Base-by-base conservation (phyloP, 495 filamentous ascomycete species). In the Gamarada debralockiae region DNA sequence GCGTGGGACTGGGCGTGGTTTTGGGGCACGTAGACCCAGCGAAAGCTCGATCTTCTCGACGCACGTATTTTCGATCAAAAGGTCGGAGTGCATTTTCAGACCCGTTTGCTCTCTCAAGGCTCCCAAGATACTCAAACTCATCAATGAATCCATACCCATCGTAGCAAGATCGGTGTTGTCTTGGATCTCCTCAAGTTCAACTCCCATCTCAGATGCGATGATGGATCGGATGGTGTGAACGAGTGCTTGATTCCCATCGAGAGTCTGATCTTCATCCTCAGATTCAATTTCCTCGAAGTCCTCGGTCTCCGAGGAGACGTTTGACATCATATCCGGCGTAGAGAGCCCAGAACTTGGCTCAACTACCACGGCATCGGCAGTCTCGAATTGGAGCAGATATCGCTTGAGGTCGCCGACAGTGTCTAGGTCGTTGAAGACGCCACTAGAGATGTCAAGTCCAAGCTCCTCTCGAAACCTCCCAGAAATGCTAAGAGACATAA, bases 201-300 rank as follows among this genome's bases (percentile, higher is more conserved):
- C 76, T 17, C 80, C 82, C 68, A 87, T 87, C 60, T 89, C 86
- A 22, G 77, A 70, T 2, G 84, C 79, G 42, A 91, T 78, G 48
- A 80, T 85, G n/a, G n/a, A n/a, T n/a, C n/a, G n/a, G n/a, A n/a
- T n/a, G n/a, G n/a, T n/a, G n/a, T n/a, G n/a, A n/a, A n/a, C n/a
- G n/a, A n/a, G n/a, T n/a, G n/a, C n/a, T n/a, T n/a, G n/a, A n/a
- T n/a, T n/a, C n/a, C n/a, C n/a, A n/a, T n/a, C n/a, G n/a, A n/a
- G n/a, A n/a, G n/a, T n/a, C n/a, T n/a, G n/a, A n/a, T n/a, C n/a
- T n/a, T n/a, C n/a, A n/a, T n/a, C n/a, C n/a, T n/a, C n/a, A n/a
- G n/a, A n/a, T n/a, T n/a, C n/a, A n/a, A n/a, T n/a, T n/a, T n/a
- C n/a, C n/a, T n/a, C n/a, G n/a, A n/a, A n/a, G n/a, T n/a, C n/a